Evolutionary conservation across 176 grass and related monocot species (phyloP).

Genomic region (barley (Hordeum vulgare)): MorexV3_pseudomolecules_assembly NC_058520.1:41020082-41020581

Average conservation of each 20-base stretch:
- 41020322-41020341: not conserved
- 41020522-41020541: not conserved
- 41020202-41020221: not conserved
- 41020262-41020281: not conserved
- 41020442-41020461: constrained; percentile 12
- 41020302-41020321: not conserved
- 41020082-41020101: not conserved
- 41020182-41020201: not conserved
- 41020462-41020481: constrained; percentile 10
- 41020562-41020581: not conserved
- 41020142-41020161: too few species aligned
- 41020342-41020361: not conserved
- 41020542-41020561: not conserved
- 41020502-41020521: not conserved
- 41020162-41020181: not conserved
- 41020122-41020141: too few species aligned
- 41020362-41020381: not conserved
- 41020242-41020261: not conserved
- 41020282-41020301: not conserved
- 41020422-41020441: constrained; percentile 13
- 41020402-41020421: not conserved
- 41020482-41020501: not conserved
- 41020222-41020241: not conserved
- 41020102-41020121: not conserved
- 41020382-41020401: not conserved